A percentile compares a stretch with the other conserved stretches of the same genome.
Evolutionary conservation across 495 filamentous ascomycete species (phyloP).

Genomic region (Aspergillus kassunensis): DNA sequence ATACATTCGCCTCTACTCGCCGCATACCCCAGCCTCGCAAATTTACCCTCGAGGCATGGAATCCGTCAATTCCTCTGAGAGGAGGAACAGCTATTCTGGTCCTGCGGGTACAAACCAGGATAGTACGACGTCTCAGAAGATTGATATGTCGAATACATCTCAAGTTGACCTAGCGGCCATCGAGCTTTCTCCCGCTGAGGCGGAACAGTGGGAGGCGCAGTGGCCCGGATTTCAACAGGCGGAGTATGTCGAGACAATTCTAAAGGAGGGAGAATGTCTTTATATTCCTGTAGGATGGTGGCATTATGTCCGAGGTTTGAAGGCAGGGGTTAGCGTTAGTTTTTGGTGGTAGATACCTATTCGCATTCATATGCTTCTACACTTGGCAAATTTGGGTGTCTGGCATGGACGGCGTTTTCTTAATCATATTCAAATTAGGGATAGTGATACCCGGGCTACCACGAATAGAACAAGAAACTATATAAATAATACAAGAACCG

Average conservation of each 20-base stretch:
- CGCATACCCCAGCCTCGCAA: conserved; percentile 49
- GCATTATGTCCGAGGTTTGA: conserved; percentile 91
- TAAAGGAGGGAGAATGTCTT: conserved; percentile 77
- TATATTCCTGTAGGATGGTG: conserved; percentile 97
- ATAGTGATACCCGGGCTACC: too few relatives aligned
- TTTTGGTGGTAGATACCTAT: conserved; percentile 80
- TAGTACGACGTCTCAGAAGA: conserved; percentile 29
- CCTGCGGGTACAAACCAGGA: conserved; percentile 1
- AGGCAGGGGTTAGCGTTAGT: conserved; percentile 88
- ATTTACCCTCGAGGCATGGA: conserved; percentile 67
- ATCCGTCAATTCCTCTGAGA: conserved; percentile 41
- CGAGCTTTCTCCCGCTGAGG: conserved; percentile 42
- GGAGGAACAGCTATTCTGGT: conserved; percentile 13
- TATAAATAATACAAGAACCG: background rate
- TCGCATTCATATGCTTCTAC: too few relatives aligned
- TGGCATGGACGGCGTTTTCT: too few relatives aligned
- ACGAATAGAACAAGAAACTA: background rate
- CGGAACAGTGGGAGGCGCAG: conserved; percentile 46
- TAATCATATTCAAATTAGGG: too few relatives aligned
- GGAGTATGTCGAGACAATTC: conserved; percentile 71
- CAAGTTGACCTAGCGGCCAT: conserved; percentile 62
- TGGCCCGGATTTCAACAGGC: conserved; percentile 58
- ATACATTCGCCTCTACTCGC: conserved; percentile 83
- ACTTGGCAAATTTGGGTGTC: too few relatives aligned
- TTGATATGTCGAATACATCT: conserved; percentile 94